phyloP scores from a whole-genome alignment of 2,329 filamentous ascomycete genomes.

The Colletotrichum spaethianum region DNA sequence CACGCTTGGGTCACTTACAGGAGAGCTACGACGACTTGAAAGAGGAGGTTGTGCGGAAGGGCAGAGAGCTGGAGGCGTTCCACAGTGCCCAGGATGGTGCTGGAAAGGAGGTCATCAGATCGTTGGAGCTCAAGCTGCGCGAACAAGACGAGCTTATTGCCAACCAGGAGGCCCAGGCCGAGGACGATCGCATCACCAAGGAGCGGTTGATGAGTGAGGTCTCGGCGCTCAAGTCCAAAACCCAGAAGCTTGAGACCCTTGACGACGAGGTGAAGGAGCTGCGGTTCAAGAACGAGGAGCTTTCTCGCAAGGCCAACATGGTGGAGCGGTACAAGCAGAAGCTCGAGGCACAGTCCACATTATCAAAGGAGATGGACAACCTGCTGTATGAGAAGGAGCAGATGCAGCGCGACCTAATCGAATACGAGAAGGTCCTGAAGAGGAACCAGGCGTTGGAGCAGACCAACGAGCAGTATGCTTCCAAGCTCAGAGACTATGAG shows the following conservation, averaged over 20 bases:
- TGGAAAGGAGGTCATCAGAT: constrained; percentile 66
- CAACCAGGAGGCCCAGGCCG: constrained; percentile 76
- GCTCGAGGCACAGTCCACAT: constrained; percentile 68
- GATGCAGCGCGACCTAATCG: constrained; percentile 62
- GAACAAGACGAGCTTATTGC: constrained; percentile 82
- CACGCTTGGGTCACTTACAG: constrained; percentile 72
- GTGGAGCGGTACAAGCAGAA: constrained; percentile 75
- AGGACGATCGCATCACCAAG: constrained; percentile 64
- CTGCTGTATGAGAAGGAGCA: constrained; percentile 70
- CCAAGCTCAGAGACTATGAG: constrained; percentile 49
- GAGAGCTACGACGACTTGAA: constrained; percentile 76
- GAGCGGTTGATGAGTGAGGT: constrained; percentile 65
- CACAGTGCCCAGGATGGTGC: constrained; percentile 66
- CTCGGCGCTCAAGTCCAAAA: constrained; percentile 60
- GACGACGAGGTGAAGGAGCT: constrained; percentile 73
- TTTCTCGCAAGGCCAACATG: constrained; percentile 74
- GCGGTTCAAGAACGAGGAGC: constrained; percentile 70
- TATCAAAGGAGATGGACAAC: constrained; percentile 69
- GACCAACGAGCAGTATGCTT: constrained; percentile 50
- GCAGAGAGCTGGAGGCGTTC: constrained; percentile 66
- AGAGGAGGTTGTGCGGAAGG: constrained; percentile 72
- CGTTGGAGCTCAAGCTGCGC: constrained; percentile 70
- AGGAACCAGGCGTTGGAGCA: constrained; percentile 54
- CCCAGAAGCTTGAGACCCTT: constrained; percentile 64
- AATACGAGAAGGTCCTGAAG: constrained; percentile 52